Conservation (phyloP, 2,329 filamentous ascomycete genomes). For the Paracoccidioides lutzii region DNA sequence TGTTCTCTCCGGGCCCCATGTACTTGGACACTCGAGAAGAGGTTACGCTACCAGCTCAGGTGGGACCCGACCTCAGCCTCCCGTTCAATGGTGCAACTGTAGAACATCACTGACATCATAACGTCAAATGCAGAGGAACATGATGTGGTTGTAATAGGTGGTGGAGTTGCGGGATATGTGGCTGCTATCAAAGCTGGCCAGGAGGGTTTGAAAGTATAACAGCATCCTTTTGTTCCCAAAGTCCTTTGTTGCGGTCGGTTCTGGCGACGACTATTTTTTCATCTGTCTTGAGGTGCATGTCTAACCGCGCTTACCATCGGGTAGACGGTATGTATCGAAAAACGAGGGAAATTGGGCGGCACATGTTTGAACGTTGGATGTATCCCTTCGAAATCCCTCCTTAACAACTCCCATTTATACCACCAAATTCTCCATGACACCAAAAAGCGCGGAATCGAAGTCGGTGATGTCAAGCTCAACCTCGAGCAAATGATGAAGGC, state of each 20-base stretch:
- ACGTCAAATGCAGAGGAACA: conserved; percentile 60
- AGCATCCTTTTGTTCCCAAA: background rate
- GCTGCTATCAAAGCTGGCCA: conserved; percentile 98
- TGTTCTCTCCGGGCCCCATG: conserved; percentile 30
- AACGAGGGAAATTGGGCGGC: conserved; percentile 85
- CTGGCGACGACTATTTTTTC: background rate
- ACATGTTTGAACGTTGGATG: conserved; percentile 98
- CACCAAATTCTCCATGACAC: conserved; percentile 95
- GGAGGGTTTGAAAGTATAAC: conserved; percentile 77
- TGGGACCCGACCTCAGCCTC: conserved; percentile 13
- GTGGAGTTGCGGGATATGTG: conserved; percentile 96
- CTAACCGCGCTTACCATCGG: background rate
- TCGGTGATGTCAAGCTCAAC: conserved; percentile 94
- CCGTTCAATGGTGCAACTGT: background rate
- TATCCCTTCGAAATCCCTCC: conserved; percentile 97
- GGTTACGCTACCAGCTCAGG: conserved; percentile 43
- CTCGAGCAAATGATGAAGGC: conserved; percentile 94
- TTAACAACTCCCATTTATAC: conserved; percentile 99
- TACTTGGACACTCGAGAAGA: conserved; percentile 41
- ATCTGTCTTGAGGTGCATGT: background rate
- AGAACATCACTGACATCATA: conserved; percentile 3
- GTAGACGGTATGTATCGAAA: conserved; percentile 94
- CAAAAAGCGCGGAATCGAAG: conserved; percentile 93
- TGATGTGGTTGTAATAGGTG: conserved; percentile 93
- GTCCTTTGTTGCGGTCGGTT: background rate